Conservation (phyloP, 306 rosid species). For the Betula pendula region DNA sequence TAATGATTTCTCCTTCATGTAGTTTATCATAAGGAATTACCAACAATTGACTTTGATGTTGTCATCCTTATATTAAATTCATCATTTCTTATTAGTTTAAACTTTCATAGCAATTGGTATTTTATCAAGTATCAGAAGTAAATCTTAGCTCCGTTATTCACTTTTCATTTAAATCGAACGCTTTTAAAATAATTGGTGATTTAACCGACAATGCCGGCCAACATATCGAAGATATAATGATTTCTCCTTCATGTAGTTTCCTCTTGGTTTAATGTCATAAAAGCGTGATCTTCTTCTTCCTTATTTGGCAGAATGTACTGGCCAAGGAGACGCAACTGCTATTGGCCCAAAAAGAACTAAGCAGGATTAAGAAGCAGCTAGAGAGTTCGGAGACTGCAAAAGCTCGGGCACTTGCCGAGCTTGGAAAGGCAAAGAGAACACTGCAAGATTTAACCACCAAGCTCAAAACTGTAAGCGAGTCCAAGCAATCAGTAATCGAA, state of each 20-base stretch:
- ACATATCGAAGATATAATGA: neutral
- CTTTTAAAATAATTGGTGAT: no score
- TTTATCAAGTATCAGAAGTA: no score
- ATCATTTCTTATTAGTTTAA: no score
- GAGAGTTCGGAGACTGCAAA: constrained; percentile 46
- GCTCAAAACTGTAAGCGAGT: constrained; percentile 46
- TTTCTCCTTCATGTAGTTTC: neutral
- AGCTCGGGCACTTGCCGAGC: constrained; percentile 57
- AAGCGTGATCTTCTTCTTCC: neutral
- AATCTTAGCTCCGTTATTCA: no score
- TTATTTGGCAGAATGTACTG: constrained; percentile 51
- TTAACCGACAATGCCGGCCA: neutral
- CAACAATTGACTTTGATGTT: no score
- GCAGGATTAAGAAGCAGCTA: constrained; percentile 49
- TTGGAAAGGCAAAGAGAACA: constrained; percentile 58
- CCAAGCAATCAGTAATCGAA: constrained; percentile 60
- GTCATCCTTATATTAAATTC: no score
- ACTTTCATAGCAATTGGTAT: no score
- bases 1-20: neutral
- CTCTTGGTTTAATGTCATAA: constrained; percentile 2
- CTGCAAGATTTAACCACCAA: constrained; percentile 49
- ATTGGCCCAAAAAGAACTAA: constrained; percentile 62
- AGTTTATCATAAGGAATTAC: no score
- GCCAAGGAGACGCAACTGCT: constrained; percentile 74
- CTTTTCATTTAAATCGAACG: no score